Conservation (phyloP, 345 rosid species). For the Murraya paniculata region DNA sequence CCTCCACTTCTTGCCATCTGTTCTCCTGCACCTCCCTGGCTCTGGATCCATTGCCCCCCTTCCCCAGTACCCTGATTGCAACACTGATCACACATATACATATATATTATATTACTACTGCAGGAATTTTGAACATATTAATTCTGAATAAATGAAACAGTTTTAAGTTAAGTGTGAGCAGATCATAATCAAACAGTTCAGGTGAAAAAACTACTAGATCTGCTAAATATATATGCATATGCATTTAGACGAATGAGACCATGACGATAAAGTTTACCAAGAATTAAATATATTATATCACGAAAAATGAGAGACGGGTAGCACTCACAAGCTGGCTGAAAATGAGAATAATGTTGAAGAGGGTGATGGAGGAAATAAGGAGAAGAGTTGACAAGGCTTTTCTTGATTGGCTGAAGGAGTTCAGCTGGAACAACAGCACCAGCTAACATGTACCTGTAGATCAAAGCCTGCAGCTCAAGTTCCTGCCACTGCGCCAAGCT, state of each 20-base stretch:
- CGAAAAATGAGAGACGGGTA: not conserved
- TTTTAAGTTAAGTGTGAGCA: not conserved
- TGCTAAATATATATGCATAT: no score
- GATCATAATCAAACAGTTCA: not conserved
- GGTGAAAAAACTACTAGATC: not conserved
- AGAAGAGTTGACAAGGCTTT: conserved; percentile 64
- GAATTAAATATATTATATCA: no score
- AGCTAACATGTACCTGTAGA: conserved; percentile 86
- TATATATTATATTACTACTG: no score
- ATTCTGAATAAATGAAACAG: no score
- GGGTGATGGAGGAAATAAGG: conserved; percentile 60
- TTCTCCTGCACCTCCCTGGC: conserved; percentile 97
- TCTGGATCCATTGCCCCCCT: conserved; percentile 91
- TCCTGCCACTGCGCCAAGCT: conserved; percentile 93
- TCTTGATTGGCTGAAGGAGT: conserved; percentile 85
- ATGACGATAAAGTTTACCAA: no score
- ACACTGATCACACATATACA: conserved; percentile 25
- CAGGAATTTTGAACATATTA: no score
- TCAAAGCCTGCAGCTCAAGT: conserved; percentile 91
- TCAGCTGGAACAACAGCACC: conserved; percentile 88
- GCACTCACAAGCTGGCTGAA: conserved; percentile 76
- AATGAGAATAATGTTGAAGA: conserved; percentile 51
- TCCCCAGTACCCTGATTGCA: conserved; percentile 78
- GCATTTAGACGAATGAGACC: no score
- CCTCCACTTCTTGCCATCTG: conserved; percentile 99